Base-by-base conservation (phyloP, 2,329 filamentous ascomycete species). In the Zymoseptoria tritici region DNA sequence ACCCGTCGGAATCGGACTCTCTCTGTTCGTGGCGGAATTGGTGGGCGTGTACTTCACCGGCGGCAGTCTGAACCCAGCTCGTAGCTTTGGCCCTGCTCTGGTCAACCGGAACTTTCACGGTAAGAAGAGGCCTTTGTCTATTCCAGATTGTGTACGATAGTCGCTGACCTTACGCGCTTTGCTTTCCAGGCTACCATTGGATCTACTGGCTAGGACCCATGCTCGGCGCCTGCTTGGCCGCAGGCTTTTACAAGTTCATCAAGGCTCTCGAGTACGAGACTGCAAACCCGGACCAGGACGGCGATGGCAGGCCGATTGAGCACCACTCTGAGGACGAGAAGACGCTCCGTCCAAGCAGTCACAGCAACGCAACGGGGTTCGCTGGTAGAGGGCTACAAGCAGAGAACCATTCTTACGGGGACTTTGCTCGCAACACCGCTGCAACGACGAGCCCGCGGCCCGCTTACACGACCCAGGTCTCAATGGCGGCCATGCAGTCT, bases 21-120 rank as follows among this genome's bases (percentile, higher is more conserved):
- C 70, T 1, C 59, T 66, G n/a, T 64, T 66, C 57, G 57, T 66
- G 2, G 63, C 64, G 29, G 62, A 71, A 52, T 61, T 71, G 29
- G 65, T 64, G 11, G 64, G 60, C n/a, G 59, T 66, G 61, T 79
- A 61, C 60, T 70, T 68, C 60, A 68, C 66, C 5, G 67, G 77
- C 71, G 58, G 46, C 52, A 67, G 62, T 36, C 59, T 74, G 29
- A 74, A 74, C 60, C 71, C 71, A 20, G 71, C 71, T 8, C 64
- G 72, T 16, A 70, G 67, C 1, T 73, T 74, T 54, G 72, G 71
- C 19, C 71, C 64, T 24, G 66, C 65, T 42, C 69, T 72, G 9
- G 69, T 71, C 19, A 63, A 64, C 50, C 60, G 54, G 24, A 57
- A 59, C 42, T 74, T 73, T 57, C 52, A 62, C 11, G 61, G 64